A percentile compares a stretch with the other conserved stretches of the same genome.
phyloP scores from a whole-genome alignment of 345 rosid species.

The Nephelium lappaceum region DNA sequence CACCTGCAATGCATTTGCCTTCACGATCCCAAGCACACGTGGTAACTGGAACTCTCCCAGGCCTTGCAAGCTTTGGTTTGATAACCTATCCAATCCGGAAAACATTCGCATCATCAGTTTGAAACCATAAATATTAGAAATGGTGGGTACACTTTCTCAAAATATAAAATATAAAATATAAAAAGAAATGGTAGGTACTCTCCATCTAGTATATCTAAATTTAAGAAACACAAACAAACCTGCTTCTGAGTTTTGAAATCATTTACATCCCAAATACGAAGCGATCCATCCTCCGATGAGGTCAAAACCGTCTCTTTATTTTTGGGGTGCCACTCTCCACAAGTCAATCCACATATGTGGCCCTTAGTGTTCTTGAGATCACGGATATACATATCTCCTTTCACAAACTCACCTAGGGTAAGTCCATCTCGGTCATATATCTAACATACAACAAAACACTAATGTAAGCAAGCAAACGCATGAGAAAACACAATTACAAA shows the following conservation, averaged over 20 bases:
- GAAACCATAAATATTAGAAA: no score
- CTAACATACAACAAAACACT: conserved; percentile 36
- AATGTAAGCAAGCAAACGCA: no score
- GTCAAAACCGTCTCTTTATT: conserved; percentile 83
- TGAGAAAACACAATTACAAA: no score
- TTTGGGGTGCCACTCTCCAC: conserved; percentile 96
- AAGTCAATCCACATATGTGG: conserved; percentile 88
- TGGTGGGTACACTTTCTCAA: no score
- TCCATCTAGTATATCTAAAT: no score
- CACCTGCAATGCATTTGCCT: conserved; percentile 93
- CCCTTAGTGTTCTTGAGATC: conserved; percentile 98
- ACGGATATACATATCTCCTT: conserved; percentile 98
- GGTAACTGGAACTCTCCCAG: conserved; percentile 94
- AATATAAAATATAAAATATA: no score
- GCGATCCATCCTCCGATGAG: conserved; percentile 95
- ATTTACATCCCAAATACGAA: conserved; percentile 97
- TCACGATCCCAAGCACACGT: conserved; percentile 94
- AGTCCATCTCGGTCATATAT: conserved; percentile 98
- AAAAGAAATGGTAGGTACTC: no score
- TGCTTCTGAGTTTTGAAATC: conserved; percentile 93
- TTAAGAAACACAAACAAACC: conserved; percentile 35
- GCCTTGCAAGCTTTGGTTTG: conserved; percentile 97
- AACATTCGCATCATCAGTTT: conserved; percentile 20
- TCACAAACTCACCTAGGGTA: conserved; percentile 90
- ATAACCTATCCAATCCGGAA: conserved; percentile 62